These are phyloP conservation scores for Trichothecium sympodiale DNA, from an alignment of 2,329 filamentous ascomycete species.

Conservation along the genomic window DNA sequence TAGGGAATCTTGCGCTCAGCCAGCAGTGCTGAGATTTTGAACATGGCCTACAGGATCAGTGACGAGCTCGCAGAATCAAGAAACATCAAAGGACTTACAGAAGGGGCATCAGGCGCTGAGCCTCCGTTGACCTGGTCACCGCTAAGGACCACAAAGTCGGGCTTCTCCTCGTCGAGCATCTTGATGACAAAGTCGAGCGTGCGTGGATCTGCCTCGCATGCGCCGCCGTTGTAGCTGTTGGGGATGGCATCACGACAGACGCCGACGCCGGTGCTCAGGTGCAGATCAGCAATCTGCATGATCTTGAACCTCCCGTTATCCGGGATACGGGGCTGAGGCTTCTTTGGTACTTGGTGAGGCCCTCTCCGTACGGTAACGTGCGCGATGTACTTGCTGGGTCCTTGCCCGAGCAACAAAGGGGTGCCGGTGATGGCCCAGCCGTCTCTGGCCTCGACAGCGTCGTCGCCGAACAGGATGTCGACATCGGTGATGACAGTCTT, in stretches of 20 bases:
- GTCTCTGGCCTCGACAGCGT: constrained; percentile 79
- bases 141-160: constrained; percentile 81
- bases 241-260: constrained; percentile 79
- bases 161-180: constrained; percentile 84
- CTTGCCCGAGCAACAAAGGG: constrained; percentile 58
- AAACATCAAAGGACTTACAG: constrained; percentile 34
- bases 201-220: constrained; percentile 83
- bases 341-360: constrained; percentile 45
- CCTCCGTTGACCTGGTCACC: constrained; percentile 96
- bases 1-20: constrained; percentile 85
- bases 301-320: constrained; percentile 96
- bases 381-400: constrained; percentile 46
- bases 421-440: constrained; percentile 75
- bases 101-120: constrained; percentile 81
- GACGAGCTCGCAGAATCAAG: neutral
- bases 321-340: constrained; percentile 64
- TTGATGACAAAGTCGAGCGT: constrained; percentile 81
- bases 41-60: constrained; percentile 54
- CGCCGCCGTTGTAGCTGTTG: constrained; percentile 55
- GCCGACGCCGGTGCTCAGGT: constrained; percentile 83
- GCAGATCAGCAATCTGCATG: constrained; percentile 88
- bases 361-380: constrained; percentile 73
- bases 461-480: constrained; percentile 80
- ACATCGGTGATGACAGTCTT: constrained; percentile 66
- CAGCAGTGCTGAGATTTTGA: constrained; percentile 81